Evolutionary conservation across 2,329 filamentous ascomycete species (phyloP).

Genomic region (Cladobotryum mycophilum): DNA sequence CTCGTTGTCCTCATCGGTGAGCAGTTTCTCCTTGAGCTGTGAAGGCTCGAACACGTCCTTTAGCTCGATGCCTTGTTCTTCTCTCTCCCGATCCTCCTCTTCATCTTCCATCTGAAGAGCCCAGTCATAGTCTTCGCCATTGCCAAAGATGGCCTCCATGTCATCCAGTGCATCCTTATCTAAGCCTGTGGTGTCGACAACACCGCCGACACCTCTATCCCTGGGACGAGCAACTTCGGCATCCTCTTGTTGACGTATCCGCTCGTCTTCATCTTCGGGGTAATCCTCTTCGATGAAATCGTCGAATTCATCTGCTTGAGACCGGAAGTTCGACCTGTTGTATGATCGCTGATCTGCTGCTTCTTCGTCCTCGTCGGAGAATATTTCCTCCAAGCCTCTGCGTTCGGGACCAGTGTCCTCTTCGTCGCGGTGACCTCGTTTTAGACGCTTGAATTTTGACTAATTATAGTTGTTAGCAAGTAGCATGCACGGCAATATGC

Average conservation of each 20-base stretch:
- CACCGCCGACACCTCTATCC: constrained; percentile 60
- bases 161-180: constrained; percentile 92
- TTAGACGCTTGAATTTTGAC: constrained; percentile 93
- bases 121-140: constrained; percentile 94
- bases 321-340: constrained; percentile 48
- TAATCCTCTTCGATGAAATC: constrained; percentile 98
- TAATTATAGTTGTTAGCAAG: constrained; percentile 28
- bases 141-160: constrained; percentile 92
- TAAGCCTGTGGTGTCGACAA: constrained; percentile 74
- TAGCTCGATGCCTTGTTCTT: constrained; percentile 80
- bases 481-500: constrained; percentile 10
- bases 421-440: constrained; percentile 78
- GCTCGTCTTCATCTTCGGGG: constrained; percentile 76
- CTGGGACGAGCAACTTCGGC: constrained; percentile 79
- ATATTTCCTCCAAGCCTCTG: constrained; percentile 83
- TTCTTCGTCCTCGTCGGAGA: constrained; percentile 88
- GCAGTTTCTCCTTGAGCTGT: constrained; percentile 84
- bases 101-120: constrained; percentile 84
- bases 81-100: constrained; percentile 69
- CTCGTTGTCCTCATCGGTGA: constrained; percentile 90
- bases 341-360: constrained; percentile 50
- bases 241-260: constrained; percentile 72
- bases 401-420: constrained; percentile 57
- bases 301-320: constrained; percentile 72
- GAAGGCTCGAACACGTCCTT: constrained; percentile 98